phyloP scores from a whole-genome alignment of 2,329 filamentous ascomycete genomes.

The Pleomassaria siparia region DNA sequence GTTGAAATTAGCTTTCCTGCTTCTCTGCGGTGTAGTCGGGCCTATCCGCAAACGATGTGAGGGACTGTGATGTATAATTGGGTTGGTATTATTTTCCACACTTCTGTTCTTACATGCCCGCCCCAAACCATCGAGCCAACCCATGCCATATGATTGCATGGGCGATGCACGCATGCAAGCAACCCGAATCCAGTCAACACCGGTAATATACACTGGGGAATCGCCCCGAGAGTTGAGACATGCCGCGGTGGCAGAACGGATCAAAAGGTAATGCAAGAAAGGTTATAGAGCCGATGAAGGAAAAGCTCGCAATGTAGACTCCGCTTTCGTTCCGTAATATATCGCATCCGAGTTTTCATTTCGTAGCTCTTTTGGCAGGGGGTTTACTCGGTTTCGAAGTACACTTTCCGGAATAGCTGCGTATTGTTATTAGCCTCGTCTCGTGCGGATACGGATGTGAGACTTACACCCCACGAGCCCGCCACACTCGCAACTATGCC shows the following conservation, averaged over 20 bases:
- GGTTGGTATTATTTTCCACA: conserved; percentile 1
- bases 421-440: conserved; percentile 8
- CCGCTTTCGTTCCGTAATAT: not conserved
- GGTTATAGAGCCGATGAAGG: not conserved
- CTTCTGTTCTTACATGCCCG: not conserved
- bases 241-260: not conserved
- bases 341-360: not conserved
- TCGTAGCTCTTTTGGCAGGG: not conserved
- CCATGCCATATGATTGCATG: not conserved
- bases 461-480: conserved; percentile 77
- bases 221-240: conserved; percentile 6
- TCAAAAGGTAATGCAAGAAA: not conserved
- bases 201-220: conserved; percentile 4
- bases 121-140: not conserved
- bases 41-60: not conserved
- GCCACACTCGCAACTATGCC: conserved; percentile 85
- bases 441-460: not conserved
- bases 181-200: conserved; percentile 1
- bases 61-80: not conserved
- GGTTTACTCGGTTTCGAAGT: conserved; percentile 23
- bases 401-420: conserved; percentile 23
- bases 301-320: conserved; percentile 1
- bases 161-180: not conserved
- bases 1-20: not conserved
- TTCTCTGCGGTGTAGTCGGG: not conserved